Conservation (phyloP, 306 rosid genomes). For the Acmispon strigosus region DNA sequence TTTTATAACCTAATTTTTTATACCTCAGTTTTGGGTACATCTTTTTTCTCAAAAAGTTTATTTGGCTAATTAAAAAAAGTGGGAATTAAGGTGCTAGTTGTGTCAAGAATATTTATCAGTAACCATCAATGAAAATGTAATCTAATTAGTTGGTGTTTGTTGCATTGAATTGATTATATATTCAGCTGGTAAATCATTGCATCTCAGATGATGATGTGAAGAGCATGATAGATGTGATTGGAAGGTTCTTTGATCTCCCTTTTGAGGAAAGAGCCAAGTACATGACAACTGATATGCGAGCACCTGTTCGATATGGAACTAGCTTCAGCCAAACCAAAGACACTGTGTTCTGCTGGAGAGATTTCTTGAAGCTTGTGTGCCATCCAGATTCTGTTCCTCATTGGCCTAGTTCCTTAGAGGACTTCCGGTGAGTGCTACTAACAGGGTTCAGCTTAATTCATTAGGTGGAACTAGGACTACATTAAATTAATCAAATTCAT, state of each 20-base stretch:
- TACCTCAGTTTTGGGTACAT: no score
- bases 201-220: constrained; percentile 41
- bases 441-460: not conserved
- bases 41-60: no score
- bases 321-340: constrained; percentile 77
- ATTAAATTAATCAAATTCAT: not conserved
- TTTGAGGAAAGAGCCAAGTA: constrained; percentile 64
- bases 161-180: not conserved
- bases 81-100: no score
- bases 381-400: constrained; percentile 56
- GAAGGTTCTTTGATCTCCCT: constrained; percentile 60
- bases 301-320: constrained; percentile 78
- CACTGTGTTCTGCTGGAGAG: constrained; percentile 77
- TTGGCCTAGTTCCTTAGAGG: constrained; percentile 73
- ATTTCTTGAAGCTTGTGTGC: constrained; percentile 70
- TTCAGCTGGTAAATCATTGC: constrained; percentile 71
- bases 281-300: constrained; percentile 63
- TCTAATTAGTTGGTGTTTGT: no score
- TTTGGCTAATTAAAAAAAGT: no score
- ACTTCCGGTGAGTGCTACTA: constrained; percentile 39
- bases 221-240: constrained; percentile 48
- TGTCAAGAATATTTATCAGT: no score
- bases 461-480: not conserved
- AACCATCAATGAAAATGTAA: no score
- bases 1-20: no score